Percentiles rank a stretch among this genome's conserved stretches.
These are phyloP conservation scores for Populus euphratica DNA, from an alignment of 345 rosid genomes.

Conservation along the genomic window DNA sequence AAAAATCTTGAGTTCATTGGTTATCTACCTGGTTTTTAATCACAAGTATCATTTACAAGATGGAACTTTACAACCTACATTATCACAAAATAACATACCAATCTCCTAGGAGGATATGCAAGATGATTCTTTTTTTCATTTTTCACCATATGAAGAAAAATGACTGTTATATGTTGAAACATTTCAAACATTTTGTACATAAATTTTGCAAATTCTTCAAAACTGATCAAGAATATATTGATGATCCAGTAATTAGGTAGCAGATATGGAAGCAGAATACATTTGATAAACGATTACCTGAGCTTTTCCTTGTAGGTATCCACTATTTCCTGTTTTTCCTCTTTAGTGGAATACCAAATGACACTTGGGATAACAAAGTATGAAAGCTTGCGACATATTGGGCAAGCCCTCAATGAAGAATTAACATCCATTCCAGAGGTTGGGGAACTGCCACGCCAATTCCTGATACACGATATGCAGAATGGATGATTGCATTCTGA, in stretches of 20 bases:
- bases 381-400: slow-evolving; percentile 88
- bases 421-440: slow-evolving; percentile 87
- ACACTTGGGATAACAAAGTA: slow-evolving; percentile 94
- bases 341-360: slow-evolving; percentile 79
- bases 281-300: slow-evolving; percentile 39
- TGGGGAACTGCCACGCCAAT: slow-evolving; percentile 82
- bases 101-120: not conserved
- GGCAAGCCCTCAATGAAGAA: slow-evolving; percentile 79
- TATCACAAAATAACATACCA: not conserved
- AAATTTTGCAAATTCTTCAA: not conserved
- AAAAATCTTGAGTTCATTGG: not conserved
- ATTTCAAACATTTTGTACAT: not conserved
- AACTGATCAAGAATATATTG: not conserved
- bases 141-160: not conserved
- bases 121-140: not conserved
- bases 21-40: not conserved
- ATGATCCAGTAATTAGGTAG: not conserved
- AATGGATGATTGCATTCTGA: slow-evolving; percentile 98
- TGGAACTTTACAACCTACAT: not conserved
- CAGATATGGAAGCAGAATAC: not conserved
- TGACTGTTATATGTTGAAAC: not conserved
- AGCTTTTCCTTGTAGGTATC: slow-evolving; percentile 84
- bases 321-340: slow-evolving; percentile 72
- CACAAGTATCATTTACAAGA: not conserved
- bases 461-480: slow-evolving; percentile 82